Evolutionary conservation across 2,329 filamentous ascomycete genomes (phyloP), one percentile per base, ranked within the genome.

Genomic region (Cryphonectria parasitica): DNA sequence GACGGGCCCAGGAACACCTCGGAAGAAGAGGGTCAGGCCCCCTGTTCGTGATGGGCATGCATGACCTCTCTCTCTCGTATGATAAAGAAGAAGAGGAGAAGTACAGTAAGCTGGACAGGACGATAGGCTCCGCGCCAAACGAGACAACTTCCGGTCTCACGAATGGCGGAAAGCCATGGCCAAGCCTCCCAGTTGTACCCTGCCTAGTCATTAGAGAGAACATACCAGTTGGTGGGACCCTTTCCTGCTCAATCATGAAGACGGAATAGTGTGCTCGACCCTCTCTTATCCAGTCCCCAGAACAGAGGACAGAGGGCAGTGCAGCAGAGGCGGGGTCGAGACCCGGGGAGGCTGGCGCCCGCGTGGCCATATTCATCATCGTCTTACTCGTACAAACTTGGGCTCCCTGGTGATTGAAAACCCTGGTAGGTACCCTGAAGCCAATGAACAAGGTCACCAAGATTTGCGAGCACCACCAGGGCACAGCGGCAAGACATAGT

Each of bases 81-180:
- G 56, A 66, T 56, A 67, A 56, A 6, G 34, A 34, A 52, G 36
- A 58, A 69, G 69, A 63, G 39, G 25, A 60, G 34, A 49, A 13
- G 60, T 66, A 69, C 39, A 52, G 17, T n/a, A 64, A 62, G 11
- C 28, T 62, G 7, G 45, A 39, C 39, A 41, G 34, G 52, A 36
- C n/a, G 60, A 64, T 45, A 52, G 54, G 58, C 17, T 43, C 68
- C 70, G 70, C 70, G 68, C 70, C 68, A 70, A 72, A 70, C 62
- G 68, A 67, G 68, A 72, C 70, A 52, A 41, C 60, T 54, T 65
- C 61, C 22, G 56, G 70, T 72, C 68, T 72, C 70, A 70, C 36
- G 61, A 61, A 52, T 66, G 56, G 61, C 63, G 34, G n/a, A 43
- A 6, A 69, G 45, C 52, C 69, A 65, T 34, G 52, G 54, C 41